Evolutionary conservation across 164 flowering plant species (phyloP).

Genomic region (Berberis vulgaris): DNA sequence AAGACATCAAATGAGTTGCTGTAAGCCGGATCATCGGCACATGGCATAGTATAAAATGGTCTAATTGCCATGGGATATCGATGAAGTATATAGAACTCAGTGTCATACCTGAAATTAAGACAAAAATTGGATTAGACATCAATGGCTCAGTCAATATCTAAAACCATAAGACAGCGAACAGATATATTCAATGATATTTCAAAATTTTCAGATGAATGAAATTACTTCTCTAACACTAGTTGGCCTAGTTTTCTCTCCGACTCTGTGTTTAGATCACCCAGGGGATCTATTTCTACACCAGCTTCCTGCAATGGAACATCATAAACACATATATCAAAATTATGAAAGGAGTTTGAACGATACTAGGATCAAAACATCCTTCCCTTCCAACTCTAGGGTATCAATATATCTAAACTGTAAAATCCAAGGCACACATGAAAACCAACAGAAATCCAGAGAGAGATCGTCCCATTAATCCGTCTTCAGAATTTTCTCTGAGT

Average conservation of each 20-base stretch:
- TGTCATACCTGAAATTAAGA: constrained; percentile 52
- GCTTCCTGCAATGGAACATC: constrained; percentile 52
- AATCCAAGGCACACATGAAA: no score
- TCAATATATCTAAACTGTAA: no score
- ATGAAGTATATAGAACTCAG: constrained; percentile 89
- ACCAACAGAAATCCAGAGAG: no score
- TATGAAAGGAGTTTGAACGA: background rate
- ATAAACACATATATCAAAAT: constrained; percentile 2
- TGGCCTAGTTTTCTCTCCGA: constrained; percentile 80
- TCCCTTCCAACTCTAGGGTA: no score
- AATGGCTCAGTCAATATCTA: background rate
- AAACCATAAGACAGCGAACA: background rate
- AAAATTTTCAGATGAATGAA: background rate
- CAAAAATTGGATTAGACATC: background rate
- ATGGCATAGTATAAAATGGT: constrained; percentile 98
- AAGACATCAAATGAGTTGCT: constrained; percentile 98
- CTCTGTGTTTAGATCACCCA: constrained; percentile 90
- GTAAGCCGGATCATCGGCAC: constrained; percentile 51
- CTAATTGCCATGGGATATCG: constrained; percentile 87
- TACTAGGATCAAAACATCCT: no score
- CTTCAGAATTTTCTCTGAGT: no score
- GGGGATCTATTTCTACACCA: constrained; percentile 74
- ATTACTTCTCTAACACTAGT: constrained; percentile 77
- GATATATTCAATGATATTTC: no score
- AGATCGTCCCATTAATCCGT: no score